Conservation (phyloP, 1,284 basidiomycete genomes). For the Boletus semigastroideus region DNA sequence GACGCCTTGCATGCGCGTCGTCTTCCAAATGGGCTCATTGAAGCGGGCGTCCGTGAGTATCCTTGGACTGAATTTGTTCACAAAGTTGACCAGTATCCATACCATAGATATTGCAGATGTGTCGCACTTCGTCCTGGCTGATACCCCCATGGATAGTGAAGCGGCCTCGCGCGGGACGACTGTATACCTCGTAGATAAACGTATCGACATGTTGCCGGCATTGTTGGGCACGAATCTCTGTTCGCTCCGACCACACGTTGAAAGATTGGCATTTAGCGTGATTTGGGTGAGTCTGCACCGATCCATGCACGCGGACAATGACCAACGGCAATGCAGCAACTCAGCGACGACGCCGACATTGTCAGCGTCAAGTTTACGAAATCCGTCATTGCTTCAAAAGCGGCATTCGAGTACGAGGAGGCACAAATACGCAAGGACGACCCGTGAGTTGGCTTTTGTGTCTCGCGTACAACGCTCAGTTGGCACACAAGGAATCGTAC, state of each 20-base stretch:
- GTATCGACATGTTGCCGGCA: conserved; percentile 97
- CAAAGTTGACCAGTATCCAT: background rate
- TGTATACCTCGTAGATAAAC: conserved; percentile 97
- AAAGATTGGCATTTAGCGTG: conserved; percentile 92
- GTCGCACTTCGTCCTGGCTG: conserved; percentile 91
- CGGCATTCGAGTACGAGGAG: conserved; percentile 97
- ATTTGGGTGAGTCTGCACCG: conserved; percentile 78
- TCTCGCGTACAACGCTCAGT: background rate
- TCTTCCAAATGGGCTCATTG: conserved; percentile 92
- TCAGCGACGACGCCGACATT: conserved; percentile 85
- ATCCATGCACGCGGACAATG: background rate
- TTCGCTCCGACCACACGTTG: conserved; percentile 90
- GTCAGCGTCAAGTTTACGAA: conserved; percentile 92
- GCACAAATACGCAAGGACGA: conserved; percentile 96
- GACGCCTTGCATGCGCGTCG: conserved; percentile 94
- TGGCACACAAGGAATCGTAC: conserved; percentile 54
- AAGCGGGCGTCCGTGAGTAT: conserved; percentile 94
- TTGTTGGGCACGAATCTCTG: conserved; percentile 96
- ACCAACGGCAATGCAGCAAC: conserved; percentile 58
- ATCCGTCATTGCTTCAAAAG: conserved; percentile 95
- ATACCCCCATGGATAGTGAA: conserved; percentile 96
- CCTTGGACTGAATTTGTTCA: background rate
- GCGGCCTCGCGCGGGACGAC: conserved; percentile 96
- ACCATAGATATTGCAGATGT: conserved; percentile 96
- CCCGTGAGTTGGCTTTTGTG: conserved; percentile 49